Conservation (phyloP, 2,329 filamentous ascomycete species). For the Microdochium bolleyi region DNA sequence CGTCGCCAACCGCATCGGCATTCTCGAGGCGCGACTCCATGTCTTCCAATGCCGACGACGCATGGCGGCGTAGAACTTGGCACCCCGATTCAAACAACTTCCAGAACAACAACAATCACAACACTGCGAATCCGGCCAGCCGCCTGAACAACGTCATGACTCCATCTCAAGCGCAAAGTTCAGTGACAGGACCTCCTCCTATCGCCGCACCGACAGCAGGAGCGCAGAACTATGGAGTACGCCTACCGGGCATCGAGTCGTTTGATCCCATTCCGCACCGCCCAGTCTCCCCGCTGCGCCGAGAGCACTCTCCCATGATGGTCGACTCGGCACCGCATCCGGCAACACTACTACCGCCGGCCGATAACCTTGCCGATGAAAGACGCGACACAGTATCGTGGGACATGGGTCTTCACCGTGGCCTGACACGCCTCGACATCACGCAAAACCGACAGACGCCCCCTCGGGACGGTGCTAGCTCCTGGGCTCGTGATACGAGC, state of each 20-base stretch:
- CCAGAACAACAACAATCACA: constrained; percentile 17
- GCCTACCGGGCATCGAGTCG: constrained; percentile 84
- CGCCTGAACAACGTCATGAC: constrained; percentile 69
- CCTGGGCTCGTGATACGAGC: constrained; percentile 50
- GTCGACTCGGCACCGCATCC: constrained; percentile 46
- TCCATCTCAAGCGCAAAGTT: constrained; percentile 48
- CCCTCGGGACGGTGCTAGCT: constrained; percentile 41
- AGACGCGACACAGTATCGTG: constrained; percentile 47
- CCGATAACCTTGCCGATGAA: constrained; percentile 30
- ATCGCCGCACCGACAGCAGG: constrained; percentile 41
- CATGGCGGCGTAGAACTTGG: constrained; percentile 82
- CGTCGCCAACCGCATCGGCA: constrained; percentile 58
- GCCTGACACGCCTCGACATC: constrained; percentile 60
- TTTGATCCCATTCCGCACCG: constrained; percentile 70
- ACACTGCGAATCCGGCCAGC: constrained; percentile 54
- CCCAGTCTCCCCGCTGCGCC: constrained; percentile 53
- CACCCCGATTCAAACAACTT: constrained; percentile 69
- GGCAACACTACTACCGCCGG: constrained; percentile 20
- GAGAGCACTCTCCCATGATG: constrained; percentile 69
- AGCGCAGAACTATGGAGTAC: constrained; percentile 28
- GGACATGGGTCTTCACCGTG: constrained; percentile 59
- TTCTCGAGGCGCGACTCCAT: constrained; percentile 61
- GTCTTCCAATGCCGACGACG: constrained; percentile 58
- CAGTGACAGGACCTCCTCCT: constrained; percentile 42
- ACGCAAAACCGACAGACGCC: constrained; percentile 36